phyloP scores from a whole-genome alignment of 1,139 yeast genomes.

The Blastobotrys buckinghamii region DNA sequence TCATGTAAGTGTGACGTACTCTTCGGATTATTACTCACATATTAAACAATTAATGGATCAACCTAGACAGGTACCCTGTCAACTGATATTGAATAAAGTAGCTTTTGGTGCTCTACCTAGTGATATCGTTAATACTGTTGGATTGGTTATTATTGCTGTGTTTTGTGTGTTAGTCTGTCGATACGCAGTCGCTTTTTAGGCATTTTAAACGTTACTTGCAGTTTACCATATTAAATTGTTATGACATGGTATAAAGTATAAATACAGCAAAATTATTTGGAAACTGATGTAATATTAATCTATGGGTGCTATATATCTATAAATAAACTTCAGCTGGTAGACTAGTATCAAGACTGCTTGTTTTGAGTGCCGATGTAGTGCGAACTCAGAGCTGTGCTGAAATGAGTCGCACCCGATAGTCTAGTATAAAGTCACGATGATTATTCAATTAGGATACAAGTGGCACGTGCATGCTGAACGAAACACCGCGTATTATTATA shows the following conservation, averaged over 20 bases:
- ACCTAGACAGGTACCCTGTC: slow-evolving; percentile 22
- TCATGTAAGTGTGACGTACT: slow-evolving; percentile 16
- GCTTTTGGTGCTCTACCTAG: slow-evolving; percentile 23
- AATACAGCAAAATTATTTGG: too few relatives aligned
- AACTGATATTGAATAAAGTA: slow-evolving; percentile 22
- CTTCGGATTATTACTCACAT: slow-evolving; percentile 20
- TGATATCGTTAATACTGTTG: slow-evolving; percentile 22
- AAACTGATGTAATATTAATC: too few relatives aligned
- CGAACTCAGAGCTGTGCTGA: too few relatives aligned
- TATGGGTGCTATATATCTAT: neutral
- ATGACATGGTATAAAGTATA: too few relatives aligned
- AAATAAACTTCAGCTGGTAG: too few relatives aligned
- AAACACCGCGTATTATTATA: too few relatives aligned
- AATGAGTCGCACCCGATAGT: too few relatives aligned
- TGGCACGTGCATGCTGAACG: neutral
- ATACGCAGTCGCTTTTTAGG: neutral
- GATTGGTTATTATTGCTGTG: slow-evolving; percentile 17
- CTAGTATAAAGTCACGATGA: too few relatives aligned
- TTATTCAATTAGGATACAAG: too few relatives aligned
- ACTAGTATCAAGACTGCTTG: too few relatives aligned
- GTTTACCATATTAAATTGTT: too few relatives aligned
- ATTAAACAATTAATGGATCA: slow-evolving; percentile 13
- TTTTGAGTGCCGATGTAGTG: too few relatives aligned
- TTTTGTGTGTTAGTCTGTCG: neutral
- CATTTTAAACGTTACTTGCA: neutral